These are phyloP conservation scores for Petrea volubilis DNA, from an alignment of 257 asterid genomes.

Conservation along the genomic window DNA sequence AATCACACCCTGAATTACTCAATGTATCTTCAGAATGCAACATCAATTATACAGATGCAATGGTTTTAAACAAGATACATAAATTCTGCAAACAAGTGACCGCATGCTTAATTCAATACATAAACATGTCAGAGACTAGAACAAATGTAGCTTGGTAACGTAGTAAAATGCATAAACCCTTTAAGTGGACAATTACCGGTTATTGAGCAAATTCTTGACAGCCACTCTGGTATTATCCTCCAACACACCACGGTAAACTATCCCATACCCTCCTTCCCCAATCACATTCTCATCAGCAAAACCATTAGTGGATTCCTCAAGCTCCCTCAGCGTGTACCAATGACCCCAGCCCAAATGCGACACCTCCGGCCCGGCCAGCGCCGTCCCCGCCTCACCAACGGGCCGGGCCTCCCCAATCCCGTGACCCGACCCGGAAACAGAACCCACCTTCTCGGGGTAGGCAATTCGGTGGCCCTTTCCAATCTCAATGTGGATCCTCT, in stretches of 20 bases:
- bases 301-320: conserved; percentile 65
- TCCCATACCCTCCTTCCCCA: conserved; percentile 96
- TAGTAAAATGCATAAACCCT: neutral
- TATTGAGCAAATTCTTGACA: conserved; percentile 87
- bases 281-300: conserved; percentile 77
- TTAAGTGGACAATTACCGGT: conserved; percentile 42
- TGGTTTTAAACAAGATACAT: neutral
- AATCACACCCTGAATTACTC: neutral
- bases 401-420: conserved; percentile 50
- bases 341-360: conserved; percentile 98
- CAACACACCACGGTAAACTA: conserved; percentile 73
- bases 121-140: neutral
- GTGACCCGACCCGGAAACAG: conserved; percentile 47
- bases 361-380: conserved; percentile 64
- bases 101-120: neutral
- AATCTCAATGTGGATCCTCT: conserved; percentile 58
- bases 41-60: neutral
- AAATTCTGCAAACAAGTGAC: neutral
- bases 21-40: neutral
- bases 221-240: conserved; percentile 65
- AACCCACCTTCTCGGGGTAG: conserved; percentile 43
- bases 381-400: conserved; percentile 31
- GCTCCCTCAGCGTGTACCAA: conserved; percentile 92
- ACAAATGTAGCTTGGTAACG: neutral
- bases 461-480: conserved; percentile 69